Evolutionary conservation across 2,329 filamentous ascomycete genomes (phyloP), one percentile per base, ranked within the genome.

Genomic region (Aschersonia sp.): DNA sequence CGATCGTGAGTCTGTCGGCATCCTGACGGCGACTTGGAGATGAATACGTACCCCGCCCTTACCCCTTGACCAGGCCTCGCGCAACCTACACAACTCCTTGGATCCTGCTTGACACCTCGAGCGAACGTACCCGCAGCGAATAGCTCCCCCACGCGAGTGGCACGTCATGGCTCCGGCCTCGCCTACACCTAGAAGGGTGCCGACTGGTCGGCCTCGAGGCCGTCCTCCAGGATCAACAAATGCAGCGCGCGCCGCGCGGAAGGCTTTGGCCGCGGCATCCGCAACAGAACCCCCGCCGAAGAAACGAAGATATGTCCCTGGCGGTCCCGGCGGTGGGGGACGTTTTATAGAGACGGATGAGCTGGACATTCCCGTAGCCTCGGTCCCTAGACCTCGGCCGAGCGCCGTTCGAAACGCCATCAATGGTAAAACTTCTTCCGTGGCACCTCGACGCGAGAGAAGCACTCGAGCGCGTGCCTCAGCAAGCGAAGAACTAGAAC

Each of bases 291-390:
- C 82, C 30, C 80, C 83, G 9, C 72, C 72, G 1, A 89, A 88
- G 66, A 78, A 77, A 60, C 75, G 82, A 55, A 77, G 80, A 65
- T 96, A 95, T 67, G 77, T 94, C 45, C 87, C 91, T 35, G 89
- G 89, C 45, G 89, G 88, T 3, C 84, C 87, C 50, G 88, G 87
- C 40, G 89, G 89, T 44, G 88, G 89, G 50, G 88, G 89, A 28
- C 74, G 89, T 60, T 94, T 89, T 63, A 72, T 92, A 38, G 86
- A 94, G 55, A 74, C 82, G 48, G 78, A 87, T 49, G 76, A 77
- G 46, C 69, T 74, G 51, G 78, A 84, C 53, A 76, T 74, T 42
- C 74, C 74, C 42, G 71, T 74, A 9, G 50, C 48, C 30, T 52
- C 53, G 10, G 53, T 58, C 64, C 71, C 64, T 58, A 74, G 64